phyloP scores from a whole-genome alignment of 176 grass and related monocot species.

The Phragmites australis region DNA sequence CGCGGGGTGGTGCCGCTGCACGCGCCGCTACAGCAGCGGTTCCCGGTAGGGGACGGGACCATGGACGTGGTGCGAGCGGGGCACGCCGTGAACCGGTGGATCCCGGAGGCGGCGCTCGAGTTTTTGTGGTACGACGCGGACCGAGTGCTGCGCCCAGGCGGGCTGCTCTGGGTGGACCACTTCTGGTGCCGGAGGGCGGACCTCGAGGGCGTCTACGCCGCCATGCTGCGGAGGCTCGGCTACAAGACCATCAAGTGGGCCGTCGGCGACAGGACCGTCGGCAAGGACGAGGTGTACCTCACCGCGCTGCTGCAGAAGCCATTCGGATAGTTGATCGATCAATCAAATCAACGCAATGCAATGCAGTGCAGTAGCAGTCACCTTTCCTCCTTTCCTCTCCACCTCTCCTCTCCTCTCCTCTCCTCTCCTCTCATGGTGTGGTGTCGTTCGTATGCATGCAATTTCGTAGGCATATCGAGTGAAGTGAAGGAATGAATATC shows the following conservation, averaged over 20 bases:
- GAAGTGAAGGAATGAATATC: too few species aligned
- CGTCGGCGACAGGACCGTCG: constrained; percentile 59
- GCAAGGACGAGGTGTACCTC: constrained; percentile 67
- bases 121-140: constrained; percentile 93
- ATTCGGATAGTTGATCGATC: too few species aligned
- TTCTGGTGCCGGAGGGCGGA: constrained; percentile 78
- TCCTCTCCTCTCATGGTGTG: too few species aligned
- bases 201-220: constrained; percentile 57
- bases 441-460: too few species aligned
- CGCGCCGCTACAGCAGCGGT: constrained; percentile 84
- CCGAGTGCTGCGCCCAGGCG: constrained; percentile 71
- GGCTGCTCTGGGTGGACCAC: constrained; percentile 86
- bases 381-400: too few species aligned
- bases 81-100: constrained; percentile 96
- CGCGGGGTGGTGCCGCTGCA: constrained; percentile 78
- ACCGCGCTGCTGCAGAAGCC: constrained; percentile 92
- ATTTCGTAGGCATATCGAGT: too few species aligned
- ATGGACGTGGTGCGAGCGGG: constrained; percentile 86
- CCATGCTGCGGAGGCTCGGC: constrained; percentile 57
- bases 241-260: constrained; percentile 87
- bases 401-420: too few species aligned
- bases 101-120: constrained; percentile 71
- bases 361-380: too few species aligned
- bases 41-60: constrained; percentile 70
- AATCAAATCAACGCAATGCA: too few species aligned